Base-by-base conservation (phyloP, 2,329 filamentous ascomycete species). In the Ophiostoma pallidulum region DNA sequence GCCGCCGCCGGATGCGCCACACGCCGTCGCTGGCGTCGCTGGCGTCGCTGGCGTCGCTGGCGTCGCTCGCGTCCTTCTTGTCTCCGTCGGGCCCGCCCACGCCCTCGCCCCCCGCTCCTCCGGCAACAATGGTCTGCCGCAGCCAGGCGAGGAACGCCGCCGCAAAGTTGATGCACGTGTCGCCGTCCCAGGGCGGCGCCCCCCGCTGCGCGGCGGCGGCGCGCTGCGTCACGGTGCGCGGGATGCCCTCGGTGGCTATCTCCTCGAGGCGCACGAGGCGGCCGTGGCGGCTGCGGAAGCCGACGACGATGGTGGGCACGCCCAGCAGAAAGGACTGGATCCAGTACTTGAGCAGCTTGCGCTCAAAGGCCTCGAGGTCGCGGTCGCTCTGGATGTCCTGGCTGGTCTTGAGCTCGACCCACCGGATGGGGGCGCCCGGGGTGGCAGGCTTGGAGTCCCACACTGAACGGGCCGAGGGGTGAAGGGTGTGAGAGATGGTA, bases 331-430 rank as follows among this genome's bases (percentile, higher is more conserved):
- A 98, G 0, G 86, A 94, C 64, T 97, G 92, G 13, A 91, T 87
- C 92, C 92, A 98, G 67, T 91, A 95, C 60, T 94, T 94, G 65
- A 94, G 77, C 47, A 97, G 74, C 63, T 97, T 97, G 41, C 86
- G 78, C 65, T 96, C 86, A 61, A 91, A 95, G 53, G 80, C 84
- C 18, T 82, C 66, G 59, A 80, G 73, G 58, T 92, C 86, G 40
- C 78, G 74, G 2, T 82, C 74, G 51, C 76, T 76, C 44, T 72
- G 72, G 42, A 91, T 81, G 54, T 84, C 80, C 35, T 78, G 82
- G n/a, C 80, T 79, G 0, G 92, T 98, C 63, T 98, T 98, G 49
- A 98, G 75, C 65, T 98, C 92, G 28, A 97, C 83, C 85, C 90
- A 98, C 58, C 91, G 87, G 54, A 88, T 84, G 0, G 84, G 79